Percentiles rank a stretch among this genome's conserved stretches.
Evolutionary conservation across 1,139 yeast genomes (phyloP).

Genomic region (Ogataea hybrid): DNA sequence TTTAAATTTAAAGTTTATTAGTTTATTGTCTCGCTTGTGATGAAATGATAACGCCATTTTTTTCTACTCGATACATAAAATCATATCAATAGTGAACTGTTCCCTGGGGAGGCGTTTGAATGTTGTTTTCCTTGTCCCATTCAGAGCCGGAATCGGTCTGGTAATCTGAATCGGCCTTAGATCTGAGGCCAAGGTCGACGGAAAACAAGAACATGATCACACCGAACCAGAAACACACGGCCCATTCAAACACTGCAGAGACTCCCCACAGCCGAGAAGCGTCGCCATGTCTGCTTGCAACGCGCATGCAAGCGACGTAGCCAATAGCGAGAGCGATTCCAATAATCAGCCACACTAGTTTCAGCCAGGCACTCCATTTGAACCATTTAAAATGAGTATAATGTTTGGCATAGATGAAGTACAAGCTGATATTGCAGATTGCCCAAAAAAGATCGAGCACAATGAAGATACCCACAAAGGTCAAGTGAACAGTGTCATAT

Average conservation of each 20-base stretch:
- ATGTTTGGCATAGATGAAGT: no score
- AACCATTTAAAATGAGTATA: no score
- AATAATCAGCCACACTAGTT: conserved; percentile 61
- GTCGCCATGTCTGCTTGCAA: conserved; percentile 34
- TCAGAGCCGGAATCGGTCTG: conserved; percentile 5
- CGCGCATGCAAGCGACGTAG: conserved; percentile 52
- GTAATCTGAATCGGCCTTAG: conserved; percentile 4
- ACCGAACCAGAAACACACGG: conserved; percentile 80
- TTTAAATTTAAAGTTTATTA: neutral
- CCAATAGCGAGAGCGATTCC: conserved; percentile 71
- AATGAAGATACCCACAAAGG: no score
- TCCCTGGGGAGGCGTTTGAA: neutral
- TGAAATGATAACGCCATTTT: neutral
- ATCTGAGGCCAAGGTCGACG: conserved; percentile 48
- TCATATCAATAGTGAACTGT: conserved; percentile 3
- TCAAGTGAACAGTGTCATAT: no score
- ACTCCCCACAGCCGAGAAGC: conserved; percentile 33
- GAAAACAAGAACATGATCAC: conserved; percentile 62
- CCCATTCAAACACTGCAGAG: conserved; percentile 79
- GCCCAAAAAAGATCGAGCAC: no score
- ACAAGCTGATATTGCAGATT: no score
- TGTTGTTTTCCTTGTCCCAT: conserved; percentile 4
- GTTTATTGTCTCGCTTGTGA: no score
- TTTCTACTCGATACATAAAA: neutral
- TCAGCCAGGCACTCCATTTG: conserved; percentile 51